Evolutionary conservation across 2,329 filamentous ascomycete species (phyloP).

Genomic region (Ophiosphaerella narmari): DNA sequence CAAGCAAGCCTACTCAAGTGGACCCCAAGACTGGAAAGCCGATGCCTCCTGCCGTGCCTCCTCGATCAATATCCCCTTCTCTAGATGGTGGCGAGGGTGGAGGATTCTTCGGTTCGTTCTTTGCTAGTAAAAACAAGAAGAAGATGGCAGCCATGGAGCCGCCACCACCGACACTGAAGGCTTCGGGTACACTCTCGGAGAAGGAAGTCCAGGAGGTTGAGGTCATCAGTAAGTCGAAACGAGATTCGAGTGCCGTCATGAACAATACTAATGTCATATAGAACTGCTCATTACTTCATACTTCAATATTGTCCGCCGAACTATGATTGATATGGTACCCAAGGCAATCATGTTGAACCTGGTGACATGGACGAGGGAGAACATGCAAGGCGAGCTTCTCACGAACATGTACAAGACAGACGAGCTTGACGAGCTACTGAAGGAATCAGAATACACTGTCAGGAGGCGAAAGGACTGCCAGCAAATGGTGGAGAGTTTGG

Average conservation of each 20-base stretch:
- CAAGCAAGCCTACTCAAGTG: conserved; percentile 85
- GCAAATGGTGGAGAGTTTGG: conserved; percentile 96
- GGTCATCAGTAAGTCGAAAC: conserved; percentile 81
- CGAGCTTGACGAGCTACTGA: conserved; percentile 90
- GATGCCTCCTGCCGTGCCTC: conserved; percentile 69
- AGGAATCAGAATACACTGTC: conserved; percentile 97
- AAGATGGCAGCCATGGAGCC: conserved; percentile 99
- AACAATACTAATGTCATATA: conserved; percentile 45
- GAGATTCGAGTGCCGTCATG: not conserved
- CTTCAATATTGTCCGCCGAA: conserved; percentile 96
- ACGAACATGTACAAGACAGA: conserved; percentile 96
- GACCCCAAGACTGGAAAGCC: conserved; percentile 99
- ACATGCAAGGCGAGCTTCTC: conserved; percentile 96
- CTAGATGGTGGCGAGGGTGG: conserved; percentile 64
- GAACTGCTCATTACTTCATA: conserved; percentile 95
- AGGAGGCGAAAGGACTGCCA: conserved; percentile 96
- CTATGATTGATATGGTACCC: conserved; percentile 99
- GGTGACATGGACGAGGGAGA: conserved; percentile 94
- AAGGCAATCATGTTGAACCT: conserved; percentile 99
- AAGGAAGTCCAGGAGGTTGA: conserved; percentile 95
- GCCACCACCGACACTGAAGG: conserved; percentile 89
- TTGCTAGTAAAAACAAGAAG: conserved; percentile 99
- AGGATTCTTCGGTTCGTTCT: conserved; percentile 98
- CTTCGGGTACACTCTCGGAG: conserved; percentile 89
- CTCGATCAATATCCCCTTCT: conserved; percentile 75